Evolutionary conservation across 305 asterid genomes (phyloP).

Genomic region (Fraxinus angustifolia): DNA sequence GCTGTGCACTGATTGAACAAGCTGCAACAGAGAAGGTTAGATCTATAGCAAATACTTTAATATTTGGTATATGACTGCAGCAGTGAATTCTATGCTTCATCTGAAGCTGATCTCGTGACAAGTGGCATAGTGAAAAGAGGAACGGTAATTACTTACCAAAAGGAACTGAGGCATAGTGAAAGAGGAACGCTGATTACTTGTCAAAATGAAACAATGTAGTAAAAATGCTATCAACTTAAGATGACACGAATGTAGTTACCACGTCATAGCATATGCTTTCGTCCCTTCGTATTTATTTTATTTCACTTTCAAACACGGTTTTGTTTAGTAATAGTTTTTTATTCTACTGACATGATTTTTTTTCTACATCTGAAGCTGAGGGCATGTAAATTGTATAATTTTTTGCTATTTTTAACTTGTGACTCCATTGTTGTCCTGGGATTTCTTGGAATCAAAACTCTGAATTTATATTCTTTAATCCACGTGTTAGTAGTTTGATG

Average conservation of each 20-base stretch:
- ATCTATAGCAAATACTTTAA: neutral
- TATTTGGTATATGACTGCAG: constrained; percentile 1
- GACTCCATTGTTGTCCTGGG: neutral
- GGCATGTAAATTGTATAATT: neutral
- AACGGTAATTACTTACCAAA: neutral
- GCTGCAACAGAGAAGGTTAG: constrained; percentile 98
- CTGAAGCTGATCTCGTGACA: neutral
- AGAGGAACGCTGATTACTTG: too few species aligned
- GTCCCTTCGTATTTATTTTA: too few species aligned
- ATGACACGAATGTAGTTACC: neutral
- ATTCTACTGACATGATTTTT: neutral
- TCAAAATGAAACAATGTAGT: neutral
- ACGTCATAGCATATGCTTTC: neutral
- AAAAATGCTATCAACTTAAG: neutral
- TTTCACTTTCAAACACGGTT: too few species aligned
- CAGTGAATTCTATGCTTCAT: constrained; percentile 10
- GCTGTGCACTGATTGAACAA: constrained; percentile 96
- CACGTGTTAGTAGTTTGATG: neutral
- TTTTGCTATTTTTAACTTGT: neutral
- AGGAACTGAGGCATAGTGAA: neutral
- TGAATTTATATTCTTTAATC: neutral
- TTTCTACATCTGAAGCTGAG: neutral
- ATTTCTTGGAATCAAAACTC: neutral
- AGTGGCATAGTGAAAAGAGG: neutral
- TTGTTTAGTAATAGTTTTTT: too few species aligned